Evolutionary conservation across 306 rosid genomes (phyloP), one percentile per base, ranked within the genome.

Genomic region (Trifolium dubium): DNA sequence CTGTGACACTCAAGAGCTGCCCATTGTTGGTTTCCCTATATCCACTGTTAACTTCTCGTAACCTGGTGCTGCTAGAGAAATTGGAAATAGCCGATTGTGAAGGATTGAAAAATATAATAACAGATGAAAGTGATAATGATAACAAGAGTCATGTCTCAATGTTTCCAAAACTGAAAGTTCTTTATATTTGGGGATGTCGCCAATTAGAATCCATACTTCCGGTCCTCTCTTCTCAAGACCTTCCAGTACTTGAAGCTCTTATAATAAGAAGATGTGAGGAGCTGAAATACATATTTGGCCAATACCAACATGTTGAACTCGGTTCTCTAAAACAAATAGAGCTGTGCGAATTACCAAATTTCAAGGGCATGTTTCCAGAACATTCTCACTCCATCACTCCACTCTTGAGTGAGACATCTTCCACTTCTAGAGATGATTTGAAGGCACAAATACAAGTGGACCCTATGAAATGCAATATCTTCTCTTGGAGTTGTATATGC

Each of bases 161-260:
- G 77, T 46, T 60, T 60, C 77, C 34, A 29, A 43, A 60, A 8
- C 46, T 73, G 3, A 73, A 10, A 46, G 0, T n/a, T 59, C 59
- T 73, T n/a, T 0, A 0, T 0, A 31, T 73, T 5, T 0, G 0
- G 0, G 0, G 3, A 0, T 72, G 77, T 72, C 46, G 28, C 5
- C 12, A 2, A 10, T 43, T 72, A 31, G 19, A 44, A 29, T 43
- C 46, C 2, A 54, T 54, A 54, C 2, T 54, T 23, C 30, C 5
- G 1, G 2, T 0, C 14, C 32, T 6, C 13, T 54, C 61, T 9
- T 10, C 14, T 51, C 29, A 18, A 8, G 32, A 54, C 14, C 13
- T 54, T 54, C 32, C 32, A 4, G 31, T 9, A 8, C 32, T 54
- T 2, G 61, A 54, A 19, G 2, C 0, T 54, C 3, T 54, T 0